These are phyloP conservation scores for Komagataella phaffii DNA, from an alignment of 805 yeast species.

Conservation along the genomic window DNA sequence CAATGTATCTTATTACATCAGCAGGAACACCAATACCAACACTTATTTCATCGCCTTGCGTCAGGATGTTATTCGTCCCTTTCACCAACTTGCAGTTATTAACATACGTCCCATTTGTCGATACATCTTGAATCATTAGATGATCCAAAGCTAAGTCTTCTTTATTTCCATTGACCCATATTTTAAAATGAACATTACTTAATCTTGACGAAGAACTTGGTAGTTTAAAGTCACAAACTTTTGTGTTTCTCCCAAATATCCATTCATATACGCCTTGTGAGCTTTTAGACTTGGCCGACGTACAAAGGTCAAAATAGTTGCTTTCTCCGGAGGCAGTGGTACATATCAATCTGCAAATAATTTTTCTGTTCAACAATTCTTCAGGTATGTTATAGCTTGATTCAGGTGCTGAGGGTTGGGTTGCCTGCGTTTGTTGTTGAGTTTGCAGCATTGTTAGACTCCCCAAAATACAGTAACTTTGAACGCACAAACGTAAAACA, in stretches of 20 bases:
- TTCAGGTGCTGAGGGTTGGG: constrained; percentile 20
- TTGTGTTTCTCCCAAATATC: constrained; percentile 55
- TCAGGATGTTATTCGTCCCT: constrained; percentile 65
- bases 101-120: constrained; percentile 89
- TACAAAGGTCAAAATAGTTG: constrained; percentile 18
- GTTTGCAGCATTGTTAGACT: constrained; percentile 1
- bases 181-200: constrained; percentile 56
- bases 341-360: constrained; percentile 22
- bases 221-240: constrained; percentile 46
- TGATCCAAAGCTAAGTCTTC: constrained; percentile 6
- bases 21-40: constrained; percentile 76
- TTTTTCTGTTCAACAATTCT: constrained; percentile 13
- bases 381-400: constrained; percentile 12
- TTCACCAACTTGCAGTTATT: constrained; percentile 64
- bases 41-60: constrained; percentile 88
- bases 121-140: constrained; percentile 54
- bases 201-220: constrained; percentile 48
- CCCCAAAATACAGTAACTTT: not conserved
- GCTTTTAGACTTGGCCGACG: constrained; percentile 6
- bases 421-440: constrained; percentile 18
- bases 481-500: not conserved
- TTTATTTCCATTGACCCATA: constrained; percentile 52
- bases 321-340: constrained; percentile 10
- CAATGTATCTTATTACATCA: constrained; percentile 46
- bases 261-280: constrained; percentile 14